Percentiles rank a stretch among this genome's conserved stretches.
Evolutionary conservation across 2,329 filamentous ascomycete species (phyloP).

Genomic region (Beauveria sp.): DNA sequence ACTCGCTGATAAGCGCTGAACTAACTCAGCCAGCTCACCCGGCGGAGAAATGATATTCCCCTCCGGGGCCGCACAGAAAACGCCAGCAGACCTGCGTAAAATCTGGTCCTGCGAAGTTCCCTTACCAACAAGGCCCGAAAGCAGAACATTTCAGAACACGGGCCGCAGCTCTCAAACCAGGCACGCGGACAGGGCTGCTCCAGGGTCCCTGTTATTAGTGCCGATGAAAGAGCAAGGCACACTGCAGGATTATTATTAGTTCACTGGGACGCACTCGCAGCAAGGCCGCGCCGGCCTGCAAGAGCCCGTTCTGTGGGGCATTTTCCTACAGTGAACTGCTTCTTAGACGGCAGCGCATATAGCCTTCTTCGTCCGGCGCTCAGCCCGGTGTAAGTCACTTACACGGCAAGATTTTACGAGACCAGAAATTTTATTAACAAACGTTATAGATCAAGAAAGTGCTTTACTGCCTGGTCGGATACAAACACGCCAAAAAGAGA

Average conservation of each 20-base stretch:
- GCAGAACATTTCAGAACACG: constrained; percentile 11
- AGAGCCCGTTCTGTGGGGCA: neutral
- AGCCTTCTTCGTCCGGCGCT: neutral
- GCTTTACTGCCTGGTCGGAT: neutral
- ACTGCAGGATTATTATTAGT: neutral
- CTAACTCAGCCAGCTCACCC: too few relatives aligned
- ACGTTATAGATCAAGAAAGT: neutral
- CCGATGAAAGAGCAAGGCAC: neutral
- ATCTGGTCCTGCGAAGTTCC: constrained; percentile 10
- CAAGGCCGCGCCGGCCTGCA: neutral
- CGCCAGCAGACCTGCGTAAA: constrained; percentile 3
- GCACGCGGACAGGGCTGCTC: neutral
- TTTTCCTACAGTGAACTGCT: neutral
- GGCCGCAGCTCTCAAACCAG: constrained; percentile 11
- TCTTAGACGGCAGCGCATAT: neutral
- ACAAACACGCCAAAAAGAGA: neutral
- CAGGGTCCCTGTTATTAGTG: constrained; percentile 1
- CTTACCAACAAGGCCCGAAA: neutral
- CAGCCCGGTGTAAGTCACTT: neutral
- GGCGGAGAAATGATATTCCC: neutral
- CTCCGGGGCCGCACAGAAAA: neutral
- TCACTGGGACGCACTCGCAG: neutral
- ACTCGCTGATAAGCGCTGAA: neutral
- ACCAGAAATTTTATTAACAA: neutral
- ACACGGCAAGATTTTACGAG: neutral